Base-by-base conservation (phyloP, 805 yeast genomes). In the Candida takata region DNA sequence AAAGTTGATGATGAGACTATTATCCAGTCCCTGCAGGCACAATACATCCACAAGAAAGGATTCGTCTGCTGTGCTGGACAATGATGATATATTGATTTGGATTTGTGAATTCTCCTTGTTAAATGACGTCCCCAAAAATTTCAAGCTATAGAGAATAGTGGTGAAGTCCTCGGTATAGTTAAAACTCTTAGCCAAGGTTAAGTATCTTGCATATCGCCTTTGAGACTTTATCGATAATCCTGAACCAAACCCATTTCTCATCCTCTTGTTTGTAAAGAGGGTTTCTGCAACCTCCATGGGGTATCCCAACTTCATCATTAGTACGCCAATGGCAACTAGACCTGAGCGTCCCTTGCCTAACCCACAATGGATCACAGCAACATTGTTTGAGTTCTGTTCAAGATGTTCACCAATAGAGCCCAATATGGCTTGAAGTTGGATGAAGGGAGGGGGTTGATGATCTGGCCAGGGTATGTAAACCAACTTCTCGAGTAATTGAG, bases 271-370 rank as follows among this genome's bases (percentile, higher is more conserved):
- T 3, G 81, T 74, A 52, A 81, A 87, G 7, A 65, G 38, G 0
- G 55, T 56, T 28, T 72, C 63, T 2, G 87, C 84, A 14, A 62
- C 66, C 2, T 60, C 56, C 11, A 69, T 61, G 0, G 65, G 41
- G 36, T 64, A 36, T 3, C 59, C 59, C 24, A 55, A 54, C 34
- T 58, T 53, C 34, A 64, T 66, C 73, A 87, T 79, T 42, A 88
- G 55, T 50, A 76, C 82, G 0, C 87, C 84, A 41, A 84, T 74
- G 6, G 73, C 72, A 2, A 85, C 58, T 2, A 87, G 69, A 0
- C 97, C 97, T 0, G 95, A 79, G 19, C 97, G 64, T 1, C 97
- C 97, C 57, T 86, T 87, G 0, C 97, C 97, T 44, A 84, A 84
- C 50, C 82, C 78, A 54, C 97, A 90, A 54, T 90, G 97, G 7